A percentile compares a stretch with the other conserved stretches of the same genome.
phyloP scores from a whole-genome alignment of 164 flowering plant genomes.

The Magnolia sinica region DNA sequence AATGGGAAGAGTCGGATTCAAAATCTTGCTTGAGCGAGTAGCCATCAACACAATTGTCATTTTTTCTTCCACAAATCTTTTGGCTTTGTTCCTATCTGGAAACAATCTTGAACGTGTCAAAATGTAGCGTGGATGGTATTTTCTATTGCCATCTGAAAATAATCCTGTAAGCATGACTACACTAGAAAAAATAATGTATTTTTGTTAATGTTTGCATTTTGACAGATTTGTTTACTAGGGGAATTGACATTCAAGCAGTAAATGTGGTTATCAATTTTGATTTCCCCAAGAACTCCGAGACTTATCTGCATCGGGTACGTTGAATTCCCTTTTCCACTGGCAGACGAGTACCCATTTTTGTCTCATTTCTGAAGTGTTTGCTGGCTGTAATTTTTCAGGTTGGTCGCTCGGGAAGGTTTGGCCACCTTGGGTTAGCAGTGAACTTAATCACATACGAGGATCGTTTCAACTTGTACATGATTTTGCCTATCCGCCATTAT shows the following conservation, averaged over 20 bases:
- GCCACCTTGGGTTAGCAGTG: conserved; percentile 97
- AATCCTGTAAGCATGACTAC: background rate
- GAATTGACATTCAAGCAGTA: conserved; percentile 99
- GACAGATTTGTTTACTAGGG: conserved; percentile 94
- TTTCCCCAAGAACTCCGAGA: conserved; percentile 93
- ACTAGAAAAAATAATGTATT: no score
- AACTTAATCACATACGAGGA: conserved; percentile 96
- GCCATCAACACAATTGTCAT: background rate
- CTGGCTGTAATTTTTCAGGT: conserved; percentile 45
- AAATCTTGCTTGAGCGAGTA: no score
- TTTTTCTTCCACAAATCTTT: background rate
- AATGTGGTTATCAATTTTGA: conserved; percentile 98
- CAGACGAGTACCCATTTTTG: background rate
- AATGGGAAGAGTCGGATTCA: no score
- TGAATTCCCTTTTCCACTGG: background rate
- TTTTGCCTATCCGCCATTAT: background rate
- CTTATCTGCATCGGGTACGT: conserved; percentile 93
- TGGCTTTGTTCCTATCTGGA: background rate
- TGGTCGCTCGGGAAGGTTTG: conserved; percentile 99
- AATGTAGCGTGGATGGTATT: no score
- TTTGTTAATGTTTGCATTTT: conserved; percentile 1
- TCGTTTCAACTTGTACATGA: conserved; percentile 87
- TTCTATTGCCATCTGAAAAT: background rate
- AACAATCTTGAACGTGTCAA: background rate
- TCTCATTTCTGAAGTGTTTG: background rate